Evolutionary conservation across 108 stramenopile species (phyloP), one percentile per base, ranked within the genome.

Genomic region (Licmophora abbreviata): DNA sequence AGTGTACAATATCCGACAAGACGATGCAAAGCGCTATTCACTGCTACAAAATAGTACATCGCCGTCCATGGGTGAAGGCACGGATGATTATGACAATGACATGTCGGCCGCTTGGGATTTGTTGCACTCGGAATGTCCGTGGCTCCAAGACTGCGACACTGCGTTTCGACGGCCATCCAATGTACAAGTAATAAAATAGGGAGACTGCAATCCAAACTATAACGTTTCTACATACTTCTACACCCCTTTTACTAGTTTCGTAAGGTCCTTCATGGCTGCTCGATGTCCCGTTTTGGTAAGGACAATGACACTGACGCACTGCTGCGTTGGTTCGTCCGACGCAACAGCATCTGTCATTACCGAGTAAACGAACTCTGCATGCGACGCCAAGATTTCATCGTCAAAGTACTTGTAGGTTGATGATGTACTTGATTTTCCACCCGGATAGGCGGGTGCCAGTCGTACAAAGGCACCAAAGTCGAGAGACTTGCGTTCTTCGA

Each of bases 401-500:
- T 89, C 88, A 65, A 85, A 89, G 59, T 75, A 77, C 41, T 82
- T 81, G 67, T 79, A 89, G 24, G 79, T 58, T 24, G 68, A 51
- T 18, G 44, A 33, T 17, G 32, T 15, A 33, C 42, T 31, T 33
- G 58, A 44, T 2, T 35, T 40, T 14, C 26, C 30, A 32, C 38
- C 48, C 18, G 37, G 43, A 17, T 54, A 61, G 43, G 75, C 65
- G 8, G 88, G 88, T 35, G 88, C 88, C 23, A 89, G 38, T 30
- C 75, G 63, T 7, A 89, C 71, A 65, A 89, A 85, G 34, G 73
- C 87, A 14, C 87, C 87, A 69, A 80, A 88, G 48, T 88, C 77
- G 51, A 88, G 65, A 35, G 73, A 63, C 43, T 88, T 88, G 20
- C 74, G 63, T 38, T 61, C 65, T 27, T 81, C 69, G 28, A 30